Evolutionary conservation across 495 filamentous ascomycete genomes (phyloP).

Genomic region (Bryoglossum gracile): DNA sequence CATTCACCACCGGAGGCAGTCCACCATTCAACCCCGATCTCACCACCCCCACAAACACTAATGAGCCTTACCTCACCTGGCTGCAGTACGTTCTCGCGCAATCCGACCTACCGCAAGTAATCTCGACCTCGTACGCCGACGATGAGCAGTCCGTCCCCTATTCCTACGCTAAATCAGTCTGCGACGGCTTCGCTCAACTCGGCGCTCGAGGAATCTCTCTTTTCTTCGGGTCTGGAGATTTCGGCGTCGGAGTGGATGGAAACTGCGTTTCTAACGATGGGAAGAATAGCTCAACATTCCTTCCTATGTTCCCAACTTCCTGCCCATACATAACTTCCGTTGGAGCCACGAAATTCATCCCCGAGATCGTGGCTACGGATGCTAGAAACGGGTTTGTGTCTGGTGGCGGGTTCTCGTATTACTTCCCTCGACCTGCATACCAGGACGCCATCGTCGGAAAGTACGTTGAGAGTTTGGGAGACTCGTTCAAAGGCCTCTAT

Average conservation of each 20-base stretch:
- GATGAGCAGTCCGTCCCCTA: slow-evolving; percentile 57
- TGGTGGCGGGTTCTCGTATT: slow-evolving; percentile 66
- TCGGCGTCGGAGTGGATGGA: slow-evolving; percentile 43
- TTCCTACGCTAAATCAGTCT: slow-evolving; percentile 56
- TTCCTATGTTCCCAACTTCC: slow-evolving; percentile 66
- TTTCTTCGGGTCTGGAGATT: slow-evolving; percentile 65
- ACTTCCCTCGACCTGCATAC: slow-evolving; percentile 56
- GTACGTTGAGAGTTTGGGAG: slow-evolving; percentile 39
- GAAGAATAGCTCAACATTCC: slow-evolving; percentile 51
- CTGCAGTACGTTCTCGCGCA: slow-evolving; percentile 61
- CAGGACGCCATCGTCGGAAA: slow-evolving; percentile 49
- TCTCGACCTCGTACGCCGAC: slow-evolving; percentile 68
- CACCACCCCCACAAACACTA: slow-evolving; percentile 30
- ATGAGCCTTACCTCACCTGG: slow-evolving; percentile 42
- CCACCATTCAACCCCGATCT: slow-evolving; percentile 50
- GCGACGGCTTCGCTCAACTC: slow-evolving; percentile 64
- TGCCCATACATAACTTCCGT: slow-evolving; percentile 78
- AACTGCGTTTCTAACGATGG: slow-evolving; percentile 63
- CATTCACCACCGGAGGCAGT: slow-evolving; percentile 58
- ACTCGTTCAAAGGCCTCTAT: slow-evolving; percentile 10
- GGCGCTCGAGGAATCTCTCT: slow-evolving; percentile 64
- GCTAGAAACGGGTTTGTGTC: slow-evolving; percentile 49
- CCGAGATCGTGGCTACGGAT: slow-evolving; percentile 48
- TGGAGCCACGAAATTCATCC: slow-evolving; percentile 55
- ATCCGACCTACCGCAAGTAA: slow-evolving; percentile 58